Percentiles rank a stretch among this genome's conserved stretches.
These are phyloP conservation scores for Sporothrix curviconia DNA, from an alignment of 2,329 filamentous ascomycete species.

Conservation along the genomic window DNA sequence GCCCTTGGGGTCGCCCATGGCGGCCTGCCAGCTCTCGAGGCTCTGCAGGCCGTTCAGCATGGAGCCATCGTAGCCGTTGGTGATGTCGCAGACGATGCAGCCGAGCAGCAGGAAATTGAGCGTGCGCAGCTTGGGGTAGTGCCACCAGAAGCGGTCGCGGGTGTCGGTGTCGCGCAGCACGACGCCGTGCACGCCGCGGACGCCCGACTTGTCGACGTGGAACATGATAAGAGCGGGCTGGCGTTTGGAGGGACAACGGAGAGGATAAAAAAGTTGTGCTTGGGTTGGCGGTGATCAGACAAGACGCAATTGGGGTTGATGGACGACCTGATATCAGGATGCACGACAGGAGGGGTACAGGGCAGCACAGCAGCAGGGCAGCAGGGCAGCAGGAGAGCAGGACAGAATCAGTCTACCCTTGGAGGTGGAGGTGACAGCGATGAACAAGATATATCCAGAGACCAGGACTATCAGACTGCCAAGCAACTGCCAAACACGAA, in stretches of 20 bases:
- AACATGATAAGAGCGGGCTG: slow-evolving; percentile 1
- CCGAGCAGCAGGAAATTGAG: slow-evolving; percentile 15
- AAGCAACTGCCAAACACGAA: not conserved
- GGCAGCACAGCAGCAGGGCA: no score
- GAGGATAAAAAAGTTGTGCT: no score
- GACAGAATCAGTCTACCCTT: no score
- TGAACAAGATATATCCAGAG: no score
- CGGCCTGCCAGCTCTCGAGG: slow-evolving; percentile 28
- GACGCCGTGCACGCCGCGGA: slow-evolving; percentile 11
- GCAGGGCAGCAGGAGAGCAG: no score
- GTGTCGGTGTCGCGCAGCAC: slow-evolving; percentile 16
- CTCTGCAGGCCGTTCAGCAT: slow-evolving; percentile 35
- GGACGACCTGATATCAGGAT: no score
- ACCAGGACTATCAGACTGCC: no score
- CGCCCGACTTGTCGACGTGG: slow-evolving; percentile 11
- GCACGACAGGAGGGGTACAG: no score
- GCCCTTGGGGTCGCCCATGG: slow-evolving; percentile 27
- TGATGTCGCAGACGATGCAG: slow-evolving; percentile 16
- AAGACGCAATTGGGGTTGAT: no score
- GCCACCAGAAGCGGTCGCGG: slow-evolving; percentile 17
- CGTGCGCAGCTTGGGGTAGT: slow-evolving; percentile 14
- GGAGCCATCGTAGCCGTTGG: slow-evolving; percentile 23
- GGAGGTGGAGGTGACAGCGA: no score
- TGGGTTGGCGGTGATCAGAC: no score
- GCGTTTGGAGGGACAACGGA: not conserved